These are phyloP conservation scores for Lotus japonicus DNA, from an alignment of 306 rosid species.

Conservation along the genomic window DNA sequence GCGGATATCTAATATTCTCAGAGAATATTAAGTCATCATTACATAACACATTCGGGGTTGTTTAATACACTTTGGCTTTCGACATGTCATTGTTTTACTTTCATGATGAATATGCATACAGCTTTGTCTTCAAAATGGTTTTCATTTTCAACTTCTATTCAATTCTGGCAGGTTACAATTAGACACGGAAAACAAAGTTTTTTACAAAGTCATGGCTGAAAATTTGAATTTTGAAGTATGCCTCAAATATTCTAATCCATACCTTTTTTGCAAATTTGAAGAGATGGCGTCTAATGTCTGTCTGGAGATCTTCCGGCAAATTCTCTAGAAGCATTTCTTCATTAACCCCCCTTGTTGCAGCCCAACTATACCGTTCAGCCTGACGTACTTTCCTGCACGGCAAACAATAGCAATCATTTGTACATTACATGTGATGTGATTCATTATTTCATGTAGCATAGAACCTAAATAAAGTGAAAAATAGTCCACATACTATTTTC, in stretches of 20 bases:
- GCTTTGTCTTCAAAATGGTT: too few relatives aligned
- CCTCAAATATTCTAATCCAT: background rate
- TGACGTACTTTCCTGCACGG: slow-evolving; percentile 59
- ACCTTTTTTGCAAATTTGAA: slow-evolving; percentile 30
- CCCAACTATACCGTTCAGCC: slow-evolving; percentile 82
- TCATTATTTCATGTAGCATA: background rate
- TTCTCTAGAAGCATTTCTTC: slow-evolving; percentile 66
- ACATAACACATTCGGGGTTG: background rate
- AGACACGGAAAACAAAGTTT: background rate
- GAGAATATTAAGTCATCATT: too few relatives aligned
- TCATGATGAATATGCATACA: background rate
- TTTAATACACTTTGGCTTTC: background rate
- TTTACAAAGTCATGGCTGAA: background rate
- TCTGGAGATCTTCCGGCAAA: slow-evolving; percentile 85
- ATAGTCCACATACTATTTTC: too few relatives aligned
- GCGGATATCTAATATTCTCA: background rate
- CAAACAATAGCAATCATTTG: background rate
- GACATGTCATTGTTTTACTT: background rate
- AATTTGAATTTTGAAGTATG: background rate
- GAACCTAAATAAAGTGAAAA: too few relatives aligned
- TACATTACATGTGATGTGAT: background rate
- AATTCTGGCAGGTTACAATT: background rate
- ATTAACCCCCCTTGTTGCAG: slow-evolving; percentile 88
- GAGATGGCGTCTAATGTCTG: slow-evolving; percentile 80
- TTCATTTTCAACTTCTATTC: background rate